Evolutionary conservation across 805 yeast species (phyloP).

Genomic region (Nakazawaea holstii): DNA sequence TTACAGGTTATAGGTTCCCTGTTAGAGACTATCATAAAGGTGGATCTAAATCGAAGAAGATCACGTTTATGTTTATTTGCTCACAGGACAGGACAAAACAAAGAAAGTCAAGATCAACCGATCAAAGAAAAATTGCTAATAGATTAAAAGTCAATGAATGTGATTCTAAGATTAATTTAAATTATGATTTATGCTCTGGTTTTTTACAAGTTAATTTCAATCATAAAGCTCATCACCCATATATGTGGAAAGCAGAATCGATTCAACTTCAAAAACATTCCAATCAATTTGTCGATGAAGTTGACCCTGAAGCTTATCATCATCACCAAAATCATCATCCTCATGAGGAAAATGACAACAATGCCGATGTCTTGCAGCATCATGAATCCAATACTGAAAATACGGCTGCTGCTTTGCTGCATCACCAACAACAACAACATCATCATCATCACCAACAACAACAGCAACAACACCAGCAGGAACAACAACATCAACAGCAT

Average conservation of each 20-base stretch:
- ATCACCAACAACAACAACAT: conserved; percentile 1
- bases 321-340: conserved; percentile 8
- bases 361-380: not conserved
- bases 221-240: conserved; percentile 36
- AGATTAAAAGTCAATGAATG: conserved; percentile 36
- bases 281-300: conserved; percentile 6
- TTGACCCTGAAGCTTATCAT: conserved; percentile 4
- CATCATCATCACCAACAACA: conserved; percentile 1
- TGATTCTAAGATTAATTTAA: conserved; percentile 32
- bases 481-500: not conserved
- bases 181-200: conserved; percentile 33
- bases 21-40: conserved; percentile 41
- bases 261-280: conserved; percentile 6
- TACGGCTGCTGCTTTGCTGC: conserved; percentile 6
- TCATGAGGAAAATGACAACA: not conserved
- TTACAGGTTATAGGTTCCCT: conserved; percentile 38
- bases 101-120: conserved; percentile 34
- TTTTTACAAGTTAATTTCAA: conserved; percentile 28
- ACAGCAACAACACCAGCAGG: not conserved
- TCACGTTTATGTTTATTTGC: conserved; percentile 39
- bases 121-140: conserved; percentile 31
- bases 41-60: conserved; percentile 33
- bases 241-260: conserved; percentile 24
- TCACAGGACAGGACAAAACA: conserved; percentile 38
- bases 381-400: not conserved